A percentile compares a stretch with the other conserved stretches of the same genome.
Conservation (phyloP, 495 filamentous ascomycete species). For the Evansstolkia leycettana region DNA sequence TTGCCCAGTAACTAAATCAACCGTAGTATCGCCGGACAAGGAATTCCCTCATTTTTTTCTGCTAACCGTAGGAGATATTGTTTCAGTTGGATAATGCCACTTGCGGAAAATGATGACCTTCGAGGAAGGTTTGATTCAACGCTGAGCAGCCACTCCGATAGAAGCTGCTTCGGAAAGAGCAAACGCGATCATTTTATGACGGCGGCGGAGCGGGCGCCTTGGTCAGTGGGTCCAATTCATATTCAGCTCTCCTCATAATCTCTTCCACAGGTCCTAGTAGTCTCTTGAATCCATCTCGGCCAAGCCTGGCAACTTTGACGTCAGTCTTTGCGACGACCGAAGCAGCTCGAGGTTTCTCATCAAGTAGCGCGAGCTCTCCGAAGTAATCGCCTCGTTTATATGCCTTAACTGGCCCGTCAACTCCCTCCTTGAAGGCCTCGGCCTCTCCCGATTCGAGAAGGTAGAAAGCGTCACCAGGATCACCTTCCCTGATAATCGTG, state of each 20-base stretch:
- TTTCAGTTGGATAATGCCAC: no score
- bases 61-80: no score
- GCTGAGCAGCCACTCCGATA: no score
- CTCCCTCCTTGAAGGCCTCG: conserved; percentile 63
- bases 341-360: conserved; percentile 62
- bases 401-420: conserved; percentile 52
- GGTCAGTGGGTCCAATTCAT: conserved; percentile 17
- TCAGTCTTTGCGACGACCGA: conserved; percentile 65
- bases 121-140: no score
- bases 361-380: conserved; percentile 44
- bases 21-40: no score
- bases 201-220: conserved; percentile 3
- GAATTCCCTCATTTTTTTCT: no score
- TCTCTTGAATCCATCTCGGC: conserved; percentile 89
- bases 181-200: no score
- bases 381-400: conserved; percentile 94
- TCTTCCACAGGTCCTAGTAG: conserved; percentile 85
- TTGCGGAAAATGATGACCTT: no score
- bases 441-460: conserved; percentile 82
- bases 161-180: no score
- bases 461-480: conserved; percentile 86
- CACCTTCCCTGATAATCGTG: conserved; percentile 82
- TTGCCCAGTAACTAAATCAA: no score
- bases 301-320: conserved; percentile 88
- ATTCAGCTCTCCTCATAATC: conserved; percentile 81